These are phyloP conservation scores for Harringtonia aguacate DNA, from an alignment of 2,329 filamentous ascomycete species.

Conservation along the genomic window DNA sequence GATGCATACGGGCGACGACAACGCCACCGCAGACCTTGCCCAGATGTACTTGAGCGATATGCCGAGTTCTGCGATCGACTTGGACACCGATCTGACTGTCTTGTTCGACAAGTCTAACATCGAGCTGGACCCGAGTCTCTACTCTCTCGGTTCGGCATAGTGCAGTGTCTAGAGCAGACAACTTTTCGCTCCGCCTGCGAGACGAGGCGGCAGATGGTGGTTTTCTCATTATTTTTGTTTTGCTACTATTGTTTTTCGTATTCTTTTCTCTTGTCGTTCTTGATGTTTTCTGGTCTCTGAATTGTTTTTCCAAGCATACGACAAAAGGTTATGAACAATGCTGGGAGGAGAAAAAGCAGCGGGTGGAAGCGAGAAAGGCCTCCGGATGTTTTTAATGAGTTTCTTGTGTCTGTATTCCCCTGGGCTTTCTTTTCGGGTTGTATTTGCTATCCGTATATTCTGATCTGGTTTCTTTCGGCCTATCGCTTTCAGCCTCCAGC, in stretches of 20 bases:
- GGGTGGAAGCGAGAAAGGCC: neutral
- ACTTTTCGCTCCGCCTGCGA: too few relatives aligned
- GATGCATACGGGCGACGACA: constrained; percentile 17
- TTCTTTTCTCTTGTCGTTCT: neutral
- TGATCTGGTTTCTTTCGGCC: neutral
- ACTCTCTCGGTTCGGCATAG: constrained; percentile 9
- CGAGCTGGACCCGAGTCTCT: constrained; percentile 35
- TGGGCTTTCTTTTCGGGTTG: neutral
- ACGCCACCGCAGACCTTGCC: constrained; percentile 11
- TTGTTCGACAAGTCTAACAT: constrained; percentile 42
- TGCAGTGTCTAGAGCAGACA: neutral
- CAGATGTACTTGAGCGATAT: constrained; percentile 29
- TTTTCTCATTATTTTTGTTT: neutral
- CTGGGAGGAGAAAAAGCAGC: neutral
- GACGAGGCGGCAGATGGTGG: too few relatives aligned
- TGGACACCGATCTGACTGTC: constrained; percentile 25
- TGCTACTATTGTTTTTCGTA: neutral
- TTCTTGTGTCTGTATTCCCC: too few relatives aligned
- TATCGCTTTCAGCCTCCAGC: too few relatives aligned
- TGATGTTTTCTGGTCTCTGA: too few relatives aligned
- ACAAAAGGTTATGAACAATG: too few relatives aligned
- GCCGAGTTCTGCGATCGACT: neutral
- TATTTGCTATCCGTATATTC: neutral
- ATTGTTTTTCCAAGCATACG: too few relatives aligned
- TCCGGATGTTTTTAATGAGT: neutral